These are phyloP conservation scores for Pseudogymnoascus sp. DNA, from an alignment of 2,329 filamentous ascomycete genomes.

Conservation along the genomic window DNA sequence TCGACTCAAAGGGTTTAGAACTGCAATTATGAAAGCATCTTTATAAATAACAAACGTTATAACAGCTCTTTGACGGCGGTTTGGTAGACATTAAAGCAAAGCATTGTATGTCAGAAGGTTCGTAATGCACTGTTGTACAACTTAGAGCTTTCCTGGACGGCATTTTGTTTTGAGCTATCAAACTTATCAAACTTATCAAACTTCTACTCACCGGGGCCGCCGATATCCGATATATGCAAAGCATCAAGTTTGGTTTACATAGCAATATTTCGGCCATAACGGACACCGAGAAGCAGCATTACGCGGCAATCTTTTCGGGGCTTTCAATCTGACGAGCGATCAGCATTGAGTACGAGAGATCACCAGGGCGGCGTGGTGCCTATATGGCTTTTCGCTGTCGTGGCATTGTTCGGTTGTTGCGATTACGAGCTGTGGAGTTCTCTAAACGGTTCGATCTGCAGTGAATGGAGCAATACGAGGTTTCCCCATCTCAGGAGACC, in stretches of 20 bases:
- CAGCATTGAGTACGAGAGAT: constrained; percentile 4
- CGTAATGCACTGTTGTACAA: neutral
- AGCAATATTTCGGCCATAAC: neutral
- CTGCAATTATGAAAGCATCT: neutral
- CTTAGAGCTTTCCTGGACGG: neutral
- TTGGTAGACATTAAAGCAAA: neutral
- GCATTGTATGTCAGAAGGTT: neutral
- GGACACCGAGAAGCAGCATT: neutral
- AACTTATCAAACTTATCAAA: neutral
- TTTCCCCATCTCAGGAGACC: neutral
- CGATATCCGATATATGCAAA: neutral
- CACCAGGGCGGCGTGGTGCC: neutral
- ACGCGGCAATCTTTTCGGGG: neutral
- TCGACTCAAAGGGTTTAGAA: neutral
- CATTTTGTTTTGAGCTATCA: neutral
- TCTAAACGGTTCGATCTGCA: neutral
- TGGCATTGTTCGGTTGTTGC: neutral
- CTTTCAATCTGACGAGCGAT: neutral
- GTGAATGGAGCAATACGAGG: neutral
- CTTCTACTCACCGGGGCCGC: neutral
- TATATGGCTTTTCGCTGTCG: neutral
- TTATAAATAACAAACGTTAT: neutral
- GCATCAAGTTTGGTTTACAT: neutral
- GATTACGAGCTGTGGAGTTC: neutral
- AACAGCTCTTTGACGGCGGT: neutral